Evolutionary conservation across 164 flowering plant species (phyloP).

Genomic region (Annona cherimola): DNA sequence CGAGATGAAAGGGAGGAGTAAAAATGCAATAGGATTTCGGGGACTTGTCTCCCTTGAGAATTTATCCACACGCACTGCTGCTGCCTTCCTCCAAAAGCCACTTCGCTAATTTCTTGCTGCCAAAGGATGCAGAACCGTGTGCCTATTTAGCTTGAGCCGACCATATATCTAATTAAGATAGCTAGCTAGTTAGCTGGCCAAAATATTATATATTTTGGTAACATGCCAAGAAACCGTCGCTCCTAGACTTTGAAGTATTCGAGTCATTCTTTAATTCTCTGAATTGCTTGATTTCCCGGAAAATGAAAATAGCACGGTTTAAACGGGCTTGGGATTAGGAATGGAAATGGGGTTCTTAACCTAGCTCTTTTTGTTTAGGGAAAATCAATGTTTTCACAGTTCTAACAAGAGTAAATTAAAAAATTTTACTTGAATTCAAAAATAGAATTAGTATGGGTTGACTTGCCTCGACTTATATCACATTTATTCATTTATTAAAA

Average conservation of each 20-base stretch:
- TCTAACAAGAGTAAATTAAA: too few relatives aligned
- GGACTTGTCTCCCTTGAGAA: neutral
- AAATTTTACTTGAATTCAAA: too few relatives aligned
- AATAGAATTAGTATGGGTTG: too few relatives aligned
- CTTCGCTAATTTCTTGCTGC: conserved; percentile 11
- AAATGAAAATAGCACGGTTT: neutral
- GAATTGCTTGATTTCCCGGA: too few relatives aligned
- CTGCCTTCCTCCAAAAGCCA: conserved; percentile 2
- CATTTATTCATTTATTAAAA: too few relatives aligned
- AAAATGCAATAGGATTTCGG: neutral
- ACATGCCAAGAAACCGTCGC: neutral
- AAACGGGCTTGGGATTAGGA: neutral
- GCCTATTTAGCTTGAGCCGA: neutral
- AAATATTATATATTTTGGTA: neutral
- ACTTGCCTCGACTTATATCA: too few relatives aligned
- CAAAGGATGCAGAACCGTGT: conserved; percentile 5
- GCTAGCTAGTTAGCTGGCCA: neutral
- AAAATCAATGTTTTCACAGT: too few relatives aligned
- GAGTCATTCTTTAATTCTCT: too few relatives aligned
- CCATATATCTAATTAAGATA: too few relatives aligned
- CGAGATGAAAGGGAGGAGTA: neutral
- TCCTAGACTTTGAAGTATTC: neutral
- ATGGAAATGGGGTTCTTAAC: neutral
- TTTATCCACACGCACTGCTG: neutral
- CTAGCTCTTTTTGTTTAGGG: too few relatives aligned